These are phyloP conservation scores for Acacia melanoxylon DNA, from an alignment of 306 rosid species.

Conservation along the genomic window DNA sequence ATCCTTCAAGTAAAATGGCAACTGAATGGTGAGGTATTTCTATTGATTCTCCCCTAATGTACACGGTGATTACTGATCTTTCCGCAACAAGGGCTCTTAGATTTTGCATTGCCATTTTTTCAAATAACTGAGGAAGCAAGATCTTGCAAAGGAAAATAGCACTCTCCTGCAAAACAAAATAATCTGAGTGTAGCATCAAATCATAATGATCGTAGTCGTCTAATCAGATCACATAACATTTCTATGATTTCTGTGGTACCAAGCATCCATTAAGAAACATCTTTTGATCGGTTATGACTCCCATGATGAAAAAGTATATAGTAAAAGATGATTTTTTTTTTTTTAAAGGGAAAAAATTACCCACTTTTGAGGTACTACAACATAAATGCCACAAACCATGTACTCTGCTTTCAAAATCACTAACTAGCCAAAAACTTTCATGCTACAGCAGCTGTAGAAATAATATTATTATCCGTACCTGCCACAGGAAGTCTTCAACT, in stretches of 20 bases:
- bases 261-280: neutral
- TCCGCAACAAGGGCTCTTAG: constrained; percentile 74
- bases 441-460: constrained; percentile 12
- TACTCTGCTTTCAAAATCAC: neutral
- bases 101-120: constrained; percentile 75
- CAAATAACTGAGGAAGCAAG: constrained; percentile 82
- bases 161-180: constrained; percentile 71
- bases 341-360: no score
- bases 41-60: constrained; percentile 66
- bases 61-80: constrained; percentile 54
- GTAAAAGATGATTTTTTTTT: neutral
- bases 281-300: neutral
- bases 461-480: constrained; percentile 48
- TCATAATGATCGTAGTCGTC: constrained; percentile 16
- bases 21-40: constrained; percentile 78
- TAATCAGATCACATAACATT: constrained; percentile 5
- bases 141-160: constrained; percentile 73
- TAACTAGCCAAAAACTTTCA: constrained; percentile 5
- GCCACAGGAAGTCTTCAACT: constrained; percentile 86
- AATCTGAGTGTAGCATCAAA: constrained; percentile 20
- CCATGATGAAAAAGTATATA: neutral
- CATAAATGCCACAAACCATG: neutral
- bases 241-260: neutral
- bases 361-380: neutral
- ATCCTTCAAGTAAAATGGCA: constrained; percentile 84